These are phyloP conservation scores for Mimosa pudica DNA, from an alignment of 306 rosid genomes.

Conservation along the genomic window DNA sequence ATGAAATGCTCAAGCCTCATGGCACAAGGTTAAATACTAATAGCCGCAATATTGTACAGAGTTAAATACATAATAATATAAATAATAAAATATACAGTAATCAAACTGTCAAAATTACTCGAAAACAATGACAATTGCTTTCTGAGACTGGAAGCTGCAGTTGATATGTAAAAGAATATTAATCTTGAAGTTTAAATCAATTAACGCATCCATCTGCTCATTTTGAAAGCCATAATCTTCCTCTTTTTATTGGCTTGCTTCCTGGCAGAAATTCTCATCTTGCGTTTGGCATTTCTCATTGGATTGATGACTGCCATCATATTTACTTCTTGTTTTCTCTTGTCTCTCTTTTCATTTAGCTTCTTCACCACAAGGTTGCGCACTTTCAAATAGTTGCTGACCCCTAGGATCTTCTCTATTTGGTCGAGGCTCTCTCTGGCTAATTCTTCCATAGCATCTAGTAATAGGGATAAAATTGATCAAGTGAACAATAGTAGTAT, in stretches of 20 bases:
- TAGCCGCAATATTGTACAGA: neutral
- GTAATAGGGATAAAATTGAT: neutral
- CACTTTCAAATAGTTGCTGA: constrained; percentile 51
- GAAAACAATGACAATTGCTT: neutral
- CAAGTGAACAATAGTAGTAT: neutral
- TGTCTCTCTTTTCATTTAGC: constrained; percentile 65
- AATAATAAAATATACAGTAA: neutral
- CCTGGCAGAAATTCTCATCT: constrained; percentile 66
- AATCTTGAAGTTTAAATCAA: neutral
- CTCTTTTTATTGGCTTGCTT: constrained; percentile 80
- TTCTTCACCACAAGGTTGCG: constrained; percentile 65
- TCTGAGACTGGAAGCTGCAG: neutral
- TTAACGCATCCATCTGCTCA: constrained; percentile 58
- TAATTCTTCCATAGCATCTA: constrained; percentile 66
- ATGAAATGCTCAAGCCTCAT: neutral
- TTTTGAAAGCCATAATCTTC: constrained; percentile 61
- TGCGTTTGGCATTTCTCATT: constrained; percentile 75
- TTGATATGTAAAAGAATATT: neutral
- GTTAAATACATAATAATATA: neutral
- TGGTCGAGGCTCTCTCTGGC: constrained; percentile 57
- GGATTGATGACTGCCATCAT: constrained; percentile 86
- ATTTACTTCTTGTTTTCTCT: constrained; percentile 81
- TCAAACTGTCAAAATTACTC: neutral
- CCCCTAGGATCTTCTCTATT: constrained; percentile 58
- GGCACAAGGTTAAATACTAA: neutral